Evolutionary conservation across 225 moss, liverwort and hornwort species (phyloP).

Genomic region (Straminergon stramineum): DNA sequence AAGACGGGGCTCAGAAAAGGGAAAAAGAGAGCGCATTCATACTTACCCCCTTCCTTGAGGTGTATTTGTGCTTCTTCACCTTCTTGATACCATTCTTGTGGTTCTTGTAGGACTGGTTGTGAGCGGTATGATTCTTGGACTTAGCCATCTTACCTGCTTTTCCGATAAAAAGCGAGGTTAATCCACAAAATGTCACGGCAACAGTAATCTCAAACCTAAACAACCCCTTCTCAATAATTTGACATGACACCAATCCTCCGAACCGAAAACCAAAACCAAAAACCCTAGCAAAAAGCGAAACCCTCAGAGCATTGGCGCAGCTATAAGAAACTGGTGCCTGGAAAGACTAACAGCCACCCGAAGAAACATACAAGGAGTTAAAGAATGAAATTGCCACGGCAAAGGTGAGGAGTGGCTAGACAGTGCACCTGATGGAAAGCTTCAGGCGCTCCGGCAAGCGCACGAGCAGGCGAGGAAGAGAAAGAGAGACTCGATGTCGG

Average conservation of each 20-base stretch:
- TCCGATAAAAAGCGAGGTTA: not conserved
- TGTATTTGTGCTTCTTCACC: constrained; percentile 88
- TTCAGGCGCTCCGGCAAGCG: not conserved
- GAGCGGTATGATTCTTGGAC: constrained; percentile 94
- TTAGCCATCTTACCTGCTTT: constrained; percentile 61
- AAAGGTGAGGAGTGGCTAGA: not conserved
- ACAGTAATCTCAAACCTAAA: not conserved
- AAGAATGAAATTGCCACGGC: not conserved
- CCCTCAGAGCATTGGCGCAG: not conserved
- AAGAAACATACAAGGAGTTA: not conserved
- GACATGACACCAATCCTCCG: not conserved
- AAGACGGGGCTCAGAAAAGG: too few relatives aligned
- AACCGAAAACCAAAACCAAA: not conserved
- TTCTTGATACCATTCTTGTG: constrained; percentile 96
- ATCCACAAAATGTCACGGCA: not conserved
- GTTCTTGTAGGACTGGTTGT: constrained; percentile 92
- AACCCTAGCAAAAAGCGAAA: not conserved
- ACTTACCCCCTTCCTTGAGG: constrained; percentile 77
- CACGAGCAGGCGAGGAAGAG: not conserved
- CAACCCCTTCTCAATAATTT: not conserved
- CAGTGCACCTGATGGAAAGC: not conserved
- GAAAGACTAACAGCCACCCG: not conserved
- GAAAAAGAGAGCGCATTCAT: not conserved
- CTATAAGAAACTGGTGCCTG: not conserved
- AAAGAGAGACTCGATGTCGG: not conserved